Evolutionary conservation across 2,329 filamentous ascomycete genomes (phyloP).

Genomic region (Fusarium sarcochroum): DNA sequence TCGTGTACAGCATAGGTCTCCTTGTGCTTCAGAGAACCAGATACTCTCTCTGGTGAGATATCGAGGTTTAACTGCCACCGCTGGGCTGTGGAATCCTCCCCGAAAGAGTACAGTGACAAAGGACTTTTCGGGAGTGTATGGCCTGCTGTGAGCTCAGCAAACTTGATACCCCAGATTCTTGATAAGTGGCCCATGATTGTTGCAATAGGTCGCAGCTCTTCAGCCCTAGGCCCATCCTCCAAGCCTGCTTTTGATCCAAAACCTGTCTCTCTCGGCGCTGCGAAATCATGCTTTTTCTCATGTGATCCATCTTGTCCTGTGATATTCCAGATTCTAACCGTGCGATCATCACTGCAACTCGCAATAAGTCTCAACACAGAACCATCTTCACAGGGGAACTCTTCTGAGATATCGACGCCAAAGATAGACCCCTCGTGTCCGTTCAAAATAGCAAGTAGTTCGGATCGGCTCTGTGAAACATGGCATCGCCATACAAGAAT

Average conservation of each 20-base stretch:
- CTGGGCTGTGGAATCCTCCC: slow-evolving; percentile 85
- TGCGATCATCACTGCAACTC: slow-evolving; percentile 96
- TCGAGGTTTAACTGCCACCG: slow-evolving; percentile 73
- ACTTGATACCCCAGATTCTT: slow-evolving; percentile 89
- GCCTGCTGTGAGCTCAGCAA: slow-evolving; percentile 60
- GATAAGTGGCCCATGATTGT: slow-evolving; percentile 88
- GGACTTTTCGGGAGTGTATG: slow-evolving; percentile 28
- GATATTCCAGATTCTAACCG: slow-evolving; percentile 89
- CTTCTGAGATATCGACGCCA: slow-evolving; percentile 83
- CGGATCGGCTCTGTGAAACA: slow-evolving; percentile 46
- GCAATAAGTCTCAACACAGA: slow-evolving; percentile 75
- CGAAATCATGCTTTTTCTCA: slow-evolving; percentile 35
- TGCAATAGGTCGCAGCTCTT: slow-evolving; percentile 65
- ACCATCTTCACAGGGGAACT: slow-evolving; percentile 52
- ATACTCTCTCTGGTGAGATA: slow-evolving; percentile 3
- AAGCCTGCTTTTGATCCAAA: slow-evolving; percentile 61
- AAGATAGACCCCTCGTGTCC: slow-evolving; percentile 96
- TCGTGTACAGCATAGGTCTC: slow-evolving; percentile 75
- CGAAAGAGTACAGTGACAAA: slow-evolving; percentile 79
- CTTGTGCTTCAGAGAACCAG: slow-evolving; percentile 62
- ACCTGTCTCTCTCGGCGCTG: slow-evolving; percentile 70
- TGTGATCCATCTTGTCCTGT: slow-evolving; percentile 60
- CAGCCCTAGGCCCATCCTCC: slow-evolving; percentile 42
- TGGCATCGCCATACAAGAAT: slow-evolving; percentile 88
- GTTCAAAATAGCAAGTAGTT: slow-evolving; percentile 68